phyloP scores from a whole-genome alignment of 2,329 filamentous ascomycete species.

The Fusarium euwallaceae region DNA sequence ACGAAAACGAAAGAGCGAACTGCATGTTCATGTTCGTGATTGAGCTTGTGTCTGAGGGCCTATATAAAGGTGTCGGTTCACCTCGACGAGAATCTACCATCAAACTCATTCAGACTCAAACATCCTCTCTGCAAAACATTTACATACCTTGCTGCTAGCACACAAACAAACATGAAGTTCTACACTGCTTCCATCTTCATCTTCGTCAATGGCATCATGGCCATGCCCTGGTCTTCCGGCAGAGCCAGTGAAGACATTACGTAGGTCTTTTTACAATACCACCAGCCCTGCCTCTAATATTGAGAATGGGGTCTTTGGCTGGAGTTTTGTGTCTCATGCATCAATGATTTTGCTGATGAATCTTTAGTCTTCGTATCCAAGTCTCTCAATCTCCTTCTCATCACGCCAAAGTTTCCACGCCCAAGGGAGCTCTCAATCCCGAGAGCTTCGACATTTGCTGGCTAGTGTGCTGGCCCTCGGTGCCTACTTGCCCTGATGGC shows the following conservation, averaged over 20 bases:
- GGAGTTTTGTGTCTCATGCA: too few species aligned
- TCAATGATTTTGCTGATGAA: too few species aligned
- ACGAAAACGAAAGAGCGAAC: background rate
- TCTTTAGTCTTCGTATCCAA: slow-evolving; percentile 22
- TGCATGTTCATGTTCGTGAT: background rate
- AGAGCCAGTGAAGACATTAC: slow-evolving; percentile 30
- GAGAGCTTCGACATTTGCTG: too few species aligned
- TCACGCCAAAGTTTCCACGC: too few species aligned
- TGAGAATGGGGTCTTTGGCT: background rate
- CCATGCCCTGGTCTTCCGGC: slow-evolving; percentile 33
- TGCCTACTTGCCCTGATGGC: too few species aligned
- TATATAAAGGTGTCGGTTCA: background rate
- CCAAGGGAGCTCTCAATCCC: too few species aligned
- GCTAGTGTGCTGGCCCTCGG: too few species aligned
- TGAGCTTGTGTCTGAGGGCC: too few species aligned
- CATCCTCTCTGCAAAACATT: slow-evolving; percentile 4
- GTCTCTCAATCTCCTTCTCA: slow-evolving; percentile 9
- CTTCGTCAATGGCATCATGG: slow-evolving; percentile 23
- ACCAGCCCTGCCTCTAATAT: background rate
- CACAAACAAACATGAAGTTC: slow-evolving; percentile 20
- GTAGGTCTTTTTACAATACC: background rate
- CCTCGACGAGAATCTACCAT: background rate
- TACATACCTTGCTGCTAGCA: background rate
- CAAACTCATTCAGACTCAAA: slow-evolving; percentile 19
- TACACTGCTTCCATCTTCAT: slow-evolving; percentile 10